A percentile compares a stretch with the other conserved stretches of the same genome.
These are phyloP conservation scores for Aspergillus japonicus DNA, from an alignment of 2,329 filamentous ascomycete species.

Conservation along the genomic window DNA sequence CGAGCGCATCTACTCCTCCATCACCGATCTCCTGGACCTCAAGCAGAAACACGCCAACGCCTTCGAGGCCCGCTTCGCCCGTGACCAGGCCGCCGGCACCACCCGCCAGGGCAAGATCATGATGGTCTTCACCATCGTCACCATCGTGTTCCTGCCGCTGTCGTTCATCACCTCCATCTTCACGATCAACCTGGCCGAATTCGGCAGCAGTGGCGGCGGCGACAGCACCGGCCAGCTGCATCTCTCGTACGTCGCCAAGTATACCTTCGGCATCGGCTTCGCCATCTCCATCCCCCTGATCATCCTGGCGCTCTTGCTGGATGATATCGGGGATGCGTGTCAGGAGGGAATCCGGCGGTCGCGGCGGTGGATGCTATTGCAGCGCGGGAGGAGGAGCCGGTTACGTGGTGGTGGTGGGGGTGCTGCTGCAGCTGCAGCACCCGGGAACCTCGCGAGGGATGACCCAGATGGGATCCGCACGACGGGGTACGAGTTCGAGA, in stretches of 20 bases:
- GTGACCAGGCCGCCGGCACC: conserved; percentile 61
- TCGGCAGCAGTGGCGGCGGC: conserved; percentile 20
- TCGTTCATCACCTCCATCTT: conserved; percentile 58
- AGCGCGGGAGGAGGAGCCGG: neutral
- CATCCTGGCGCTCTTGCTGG: conserved; percentile 47
- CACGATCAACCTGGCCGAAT: conserved; percentile 54
- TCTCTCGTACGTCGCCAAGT: conserved; percentile 54
- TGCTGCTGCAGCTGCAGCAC: too few relatives aligned
- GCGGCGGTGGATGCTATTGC: conserved; percentile 25
- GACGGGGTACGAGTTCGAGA: conserved; percentile 27
- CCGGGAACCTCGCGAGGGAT: neutral
- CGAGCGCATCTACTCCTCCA: conserved; percentile 57
- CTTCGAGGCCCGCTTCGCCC: conserved; percentile 59
- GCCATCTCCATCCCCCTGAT: conserved; percentile 54
- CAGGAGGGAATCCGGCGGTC: conserved; percentile 24
- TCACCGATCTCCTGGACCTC: conserved; percentile 63
- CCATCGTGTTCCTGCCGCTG: conserved; percentile 57
- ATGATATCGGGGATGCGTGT: conserved; percentile 40
- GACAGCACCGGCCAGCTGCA: conserved; percentile 38
- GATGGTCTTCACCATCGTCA: conserved; percentile 61
- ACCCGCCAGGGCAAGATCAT: conserved; percentile 58
- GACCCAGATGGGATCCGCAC: conserved; percentile 1
- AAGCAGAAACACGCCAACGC: conserved; percentile 70
- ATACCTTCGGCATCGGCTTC: conserved; percentile 57
- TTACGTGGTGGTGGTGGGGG: neutral